These are phyloP conservation scores for Crassisporium funariophilum DNA, from an alignment of 768 basidiomycete species.

Conservation along the genomic window DNA sequence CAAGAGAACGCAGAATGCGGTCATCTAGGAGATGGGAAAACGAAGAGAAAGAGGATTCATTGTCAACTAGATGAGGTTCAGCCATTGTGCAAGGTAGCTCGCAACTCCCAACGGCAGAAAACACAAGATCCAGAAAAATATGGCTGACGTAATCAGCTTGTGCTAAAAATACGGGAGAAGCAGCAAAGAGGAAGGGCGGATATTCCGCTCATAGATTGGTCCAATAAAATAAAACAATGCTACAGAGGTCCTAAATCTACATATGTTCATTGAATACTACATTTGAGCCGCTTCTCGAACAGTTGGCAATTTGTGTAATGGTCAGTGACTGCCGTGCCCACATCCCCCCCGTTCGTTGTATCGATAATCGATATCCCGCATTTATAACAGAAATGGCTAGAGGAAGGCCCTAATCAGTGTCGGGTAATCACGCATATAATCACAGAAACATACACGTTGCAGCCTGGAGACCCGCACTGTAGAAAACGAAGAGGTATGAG, in stretches of 20 bases:
- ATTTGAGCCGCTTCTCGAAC: slow-evolving; percentile 25
- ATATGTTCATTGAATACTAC: slow-evolving; percentile 23
- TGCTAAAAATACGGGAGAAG: slow-evolving; percentile 24
- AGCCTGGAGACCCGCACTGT: slow-evolving; percentile 56
- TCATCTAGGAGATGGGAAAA: slow-evolving; percentile 83
- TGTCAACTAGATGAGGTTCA: slow-evolving; percentile 48
- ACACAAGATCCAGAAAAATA: slow-evolving; percentile 11
- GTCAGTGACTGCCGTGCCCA: slow-evolving; percentile 27
- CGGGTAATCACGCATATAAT: no score
- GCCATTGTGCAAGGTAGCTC: slow-evolving; percentile 35
- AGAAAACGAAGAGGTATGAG: not conserved
- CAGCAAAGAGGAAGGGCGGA: no score
- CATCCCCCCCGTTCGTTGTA: slow-evolving; percentile 27
- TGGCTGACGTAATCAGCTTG: slow-evolving; percentile 20
- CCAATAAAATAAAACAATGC: not conserved
- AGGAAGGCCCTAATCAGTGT: not conserved
- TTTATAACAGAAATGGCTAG: slow-evolving; percentile 52
- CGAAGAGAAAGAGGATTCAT: slow-evolving; percentile 51
- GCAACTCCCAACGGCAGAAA: not conserved
- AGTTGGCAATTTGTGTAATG: slow-evolving; percentile 26
- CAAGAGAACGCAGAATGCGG: slow-evolving; percentile 84
- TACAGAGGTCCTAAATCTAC: slow-evolving; percentile 8
- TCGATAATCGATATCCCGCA: slow-evolving; percentile 51
- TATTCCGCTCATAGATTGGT: no score
- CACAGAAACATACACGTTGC: slow-evolving; percentile 42